Base-by-base conservation (phyloP, 2,329 filamentous ascomycete genomes). In the Alternaria sp. region DNA sequence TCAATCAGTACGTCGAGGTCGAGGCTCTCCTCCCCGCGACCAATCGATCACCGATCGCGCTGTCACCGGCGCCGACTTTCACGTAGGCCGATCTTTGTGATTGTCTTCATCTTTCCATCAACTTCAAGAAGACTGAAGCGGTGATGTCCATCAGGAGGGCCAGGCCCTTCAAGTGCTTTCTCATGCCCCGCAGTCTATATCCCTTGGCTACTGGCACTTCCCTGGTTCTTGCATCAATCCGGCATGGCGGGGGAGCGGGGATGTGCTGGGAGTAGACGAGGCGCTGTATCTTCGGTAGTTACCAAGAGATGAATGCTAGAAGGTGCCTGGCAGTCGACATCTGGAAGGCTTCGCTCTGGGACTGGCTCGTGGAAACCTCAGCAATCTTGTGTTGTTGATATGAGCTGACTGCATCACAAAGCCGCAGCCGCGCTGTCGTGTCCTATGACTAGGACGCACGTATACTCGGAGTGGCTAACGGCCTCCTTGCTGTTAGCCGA, bases 261-360 rank as follows among this genome's bases (percentile, higher is more conserved):
- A n/a, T n/a, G n/a, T n/a, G n/a, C n/a, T n/a, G n/a, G n/a, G n/a
- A n/a, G n/a, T n/a, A n/a, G n/a, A 47, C 43, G 40, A 57, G 43
- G 64, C 59, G 3, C 36, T 62, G 15, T 40, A 52, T 32, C 17
- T 65, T 5, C 65, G 66, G 59, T 30, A 58, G 9, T 17, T 51
- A 10, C 47, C 19, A 13, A 44, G 40, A 15, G 21, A 52, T 4
- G 58, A 65, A 17, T 62, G 57, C 32, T 50, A 44, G 19, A 36
- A 40, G 2, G 32, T 67, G 5, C 64, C 61, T n/a, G 56, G 62
- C 12, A 44, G 59, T 17, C 23, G 15, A 26, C 43, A 51, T 25
- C 2, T 26, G 5, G 44, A 45, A n/a, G 17, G 19, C n/a, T 21
- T 13, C 19, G 2, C 9, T n/a, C 1, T 36, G 32, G 13, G 32